Evolutionary conservation across 805 yeast species (phyloP), one percentile per base, ranked within the genome.

Genomic region (Saccharomycopsis microspora): DNA sequence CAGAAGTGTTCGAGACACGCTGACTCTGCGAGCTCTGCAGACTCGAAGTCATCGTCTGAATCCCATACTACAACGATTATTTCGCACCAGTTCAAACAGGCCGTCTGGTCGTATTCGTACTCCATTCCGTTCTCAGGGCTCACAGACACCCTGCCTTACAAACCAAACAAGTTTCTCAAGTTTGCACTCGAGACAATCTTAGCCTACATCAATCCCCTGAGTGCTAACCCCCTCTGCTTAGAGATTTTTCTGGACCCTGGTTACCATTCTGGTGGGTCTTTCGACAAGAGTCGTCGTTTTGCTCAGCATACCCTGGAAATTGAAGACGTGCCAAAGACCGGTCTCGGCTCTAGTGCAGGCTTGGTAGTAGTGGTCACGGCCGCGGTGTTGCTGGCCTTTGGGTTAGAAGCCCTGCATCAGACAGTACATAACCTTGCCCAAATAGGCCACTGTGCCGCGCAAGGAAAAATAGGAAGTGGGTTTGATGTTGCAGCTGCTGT

Each of bases 401-500:
- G 61, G 32, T 19, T 19, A 19, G 19, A 19, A 19, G 36, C 36
- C 10, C n/a, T 8, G 10, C 54, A 68, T 31, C 54, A 56, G 4
- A 51, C 61, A n/a, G 69, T 90, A 35, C 97, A 93, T 61, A 90
- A 87, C 57, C 64, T 87, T 31, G 77, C 96, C 0, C 98, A 93
- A 61, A 69, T 85, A 5, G 82, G 95, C 0, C 98, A 93, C 62
- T 89, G 96, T 61, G 73, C 77, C 49, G 97, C 98, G 3, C 98
- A 93, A 62, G 85, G 86, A 33, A 93, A 93, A 63, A 80, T 93
- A 30, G 98, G 98, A 0, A 87, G 96, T 3, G 98, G 98, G 0
- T 93, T 93, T 63, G 98, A 93, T 60, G 95, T 93, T 39, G 97
- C 96, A 0, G 82, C 97, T 30, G 98, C 98, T 0, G 82, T 85